Evolutionary conservation across 805 yeast species (phyloP).

Genomic region (Candida patagonica): DNA sequence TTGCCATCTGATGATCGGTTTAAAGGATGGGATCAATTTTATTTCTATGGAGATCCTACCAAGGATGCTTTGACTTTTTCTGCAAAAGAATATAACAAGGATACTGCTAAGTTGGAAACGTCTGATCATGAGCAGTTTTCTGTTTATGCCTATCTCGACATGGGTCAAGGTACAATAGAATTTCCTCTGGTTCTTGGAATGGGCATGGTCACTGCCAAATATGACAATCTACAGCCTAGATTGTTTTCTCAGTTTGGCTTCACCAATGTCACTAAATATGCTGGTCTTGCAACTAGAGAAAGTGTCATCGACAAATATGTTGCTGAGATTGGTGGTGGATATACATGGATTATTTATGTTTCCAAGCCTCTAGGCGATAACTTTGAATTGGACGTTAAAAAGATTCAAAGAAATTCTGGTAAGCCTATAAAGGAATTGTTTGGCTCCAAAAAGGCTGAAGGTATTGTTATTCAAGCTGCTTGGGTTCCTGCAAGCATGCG

Average conservation of each 20-base stretch:
- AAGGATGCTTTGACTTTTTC: neutral
- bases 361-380: slow-evolving; percentile 28
- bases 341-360: slow-evolving; percentile 57
- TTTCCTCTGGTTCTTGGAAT: slow-evolving; percentile 48
- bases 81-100: slow-evolving; percentile 19
- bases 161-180: slow-evolving; percentile 24
- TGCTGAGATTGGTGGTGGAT: slow-evolving; percentile 43
- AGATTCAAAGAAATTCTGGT: neutral
- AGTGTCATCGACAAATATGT: slow-evolving; percentile 36
- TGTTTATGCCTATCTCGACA: slow-evolving; percentile 9
- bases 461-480: slow-evolving; percentile 62
- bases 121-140: slow-evolving; percentile 16
- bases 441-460: slow-evolving; percentile 30
- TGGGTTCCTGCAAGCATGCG: slow-evolving; percentile 28
- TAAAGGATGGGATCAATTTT: slow-evolving; percentile 35
- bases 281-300: slow-evolving; percentile 33
- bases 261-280: slow-evolving; percentile 32
- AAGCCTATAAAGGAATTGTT: neutral
- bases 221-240: slow-evolving; percentile 23
- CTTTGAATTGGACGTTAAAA: slow-evolving; percentile 14
- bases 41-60: slow-evolving; percentile 8
- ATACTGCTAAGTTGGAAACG: slow-evolving; percentile 14
- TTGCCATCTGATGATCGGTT: slow-evolving; percentile 51
- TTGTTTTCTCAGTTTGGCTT: slow-evolving; percentile 56
- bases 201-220: slow-evolving; percentile 48